Evolutionary conservation across 257 asterid genomes (phyloP).

Genomic region (Nicotiana sylvestris): DNA sequence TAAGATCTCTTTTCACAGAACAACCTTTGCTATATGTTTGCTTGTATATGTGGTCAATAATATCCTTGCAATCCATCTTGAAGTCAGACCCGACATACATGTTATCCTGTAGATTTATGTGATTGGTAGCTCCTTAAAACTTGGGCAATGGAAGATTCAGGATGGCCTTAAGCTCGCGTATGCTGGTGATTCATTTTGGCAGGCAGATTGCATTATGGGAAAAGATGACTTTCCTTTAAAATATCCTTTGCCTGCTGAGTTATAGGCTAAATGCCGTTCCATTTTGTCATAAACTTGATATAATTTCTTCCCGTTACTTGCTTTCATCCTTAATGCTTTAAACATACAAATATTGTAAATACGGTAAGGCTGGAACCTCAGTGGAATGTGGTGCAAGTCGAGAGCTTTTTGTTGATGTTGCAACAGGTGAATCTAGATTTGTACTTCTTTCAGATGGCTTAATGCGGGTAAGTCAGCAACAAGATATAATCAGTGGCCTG

Average conservation of each 20-base stretch:
- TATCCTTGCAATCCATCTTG: slow-evolving; percentile 3
- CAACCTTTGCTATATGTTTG: not conserved
- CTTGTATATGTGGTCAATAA: not conserved
- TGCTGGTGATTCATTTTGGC: slow-evolving; percentile 80
- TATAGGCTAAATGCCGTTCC: slow-evolving; percentile 9
- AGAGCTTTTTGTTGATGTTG: slow-evolving; percentile 55
- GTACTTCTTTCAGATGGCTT: slow-evolving; percentile 78
- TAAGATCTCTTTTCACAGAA: slow-evolving; percentile 32
- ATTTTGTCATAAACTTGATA: slow-evolving; percentile 12
- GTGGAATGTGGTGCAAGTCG: slow-evolving; percentile 74
- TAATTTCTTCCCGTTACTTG: not conserved
- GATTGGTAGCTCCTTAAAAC: slow-evolving; percentile 65
- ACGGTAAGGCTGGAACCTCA: slow-evolving; percentile 38
- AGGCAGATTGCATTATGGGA: slow-evolving; percentile 58
- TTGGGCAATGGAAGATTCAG: slow-evolving; percentile 81
- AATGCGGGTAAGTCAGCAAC: slow-evolving; percentile 69
- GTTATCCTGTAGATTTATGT: slow-evolving; percentile 52
- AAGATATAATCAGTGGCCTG: not conserved
- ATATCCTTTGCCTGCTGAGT: slow-evolving; percentile 58
- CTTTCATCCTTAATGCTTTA: slow-evolving; percentile 45
- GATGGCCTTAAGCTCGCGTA: slow-evolving; percentile 62
- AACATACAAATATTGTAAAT: slow-evolving; percentile 85
- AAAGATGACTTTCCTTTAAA: slow-evolving; percentile 80
- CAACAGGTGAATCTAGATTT: slow-evolving; percentile 56
- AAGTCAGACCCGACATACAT: slow-evolving; percentile 3